A percentile compares a stretch with the other conserved stretches of the same genome.
phyloP scores from a whole-genome alignment of 2,329 filamentous ascomycete genomes.

The Hypocrella siamensis region DNA sequence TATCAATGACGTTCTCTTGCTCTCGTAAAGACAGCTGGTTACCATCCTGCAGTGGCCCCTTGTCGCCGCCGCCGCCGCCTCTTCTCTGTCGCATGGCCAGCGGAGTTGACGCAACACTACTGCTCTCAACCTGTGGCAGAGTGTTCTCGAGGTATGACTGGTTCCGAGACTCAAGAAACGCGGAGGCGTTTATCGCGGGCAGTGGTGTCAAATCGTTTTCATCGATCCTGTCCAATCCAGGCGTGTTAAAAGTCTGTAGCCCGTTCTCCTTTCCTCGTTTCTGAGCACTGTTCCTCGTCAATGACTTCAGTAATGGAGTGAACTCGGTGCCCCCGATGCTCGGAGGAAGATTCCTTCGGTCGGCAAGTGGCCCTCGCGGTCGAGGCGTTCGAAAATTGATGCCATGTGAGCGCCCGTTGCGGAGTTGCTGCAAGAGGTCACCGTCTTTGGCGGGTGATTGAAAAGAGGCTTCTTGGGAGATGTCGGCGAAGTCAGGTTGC shows the following conservation, averaged over 20 bases:
- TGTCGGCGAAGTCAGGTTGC: constrained; percentile 55
- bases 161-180: constrained; percentile 50
- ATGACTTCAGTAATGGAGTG: constrained; percentile 78
- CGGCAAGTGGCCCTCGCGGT: constrained; percentile 50
- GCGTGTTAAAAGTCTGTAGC: constrained; percentile 47
- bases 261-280: constrained; percentile 47
- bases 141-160: constrained; percentile 53
- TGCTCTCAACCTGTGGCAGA: constrained; percentile 59
- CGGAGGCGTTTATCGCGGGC: constrained; percentile 56
- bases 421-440: constrained; percentile 61
- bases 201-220: constrained; percentile 63
- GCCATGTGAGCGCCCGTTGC: constrained; percentile 43
- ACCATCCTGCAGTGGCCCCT: constrained; percentile 62
- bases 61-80: constrained; percentile 41
- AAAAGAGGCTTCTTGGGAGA: constrained; percentile 80
- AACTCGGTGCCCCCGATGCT: constrained; percentile 63
- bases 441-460: constrained; percentile 54
- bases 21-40: constrained; percentile 86
- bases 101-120: constrained; percentile 73
- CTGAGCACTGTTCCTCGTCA: constrained; percentile 56
- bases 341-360: constrained; percentile 55
- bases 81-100: constrained; percentile 52
- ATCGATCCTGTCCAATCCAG: constrained; percentile 49
- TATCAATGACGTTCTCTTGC: constrained; percentile 89
- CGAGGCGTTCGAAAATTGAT: constrained; percentile 59